Conservation (phyloP, 805 yeast genomes). For the Candida railenensis region DNA sequence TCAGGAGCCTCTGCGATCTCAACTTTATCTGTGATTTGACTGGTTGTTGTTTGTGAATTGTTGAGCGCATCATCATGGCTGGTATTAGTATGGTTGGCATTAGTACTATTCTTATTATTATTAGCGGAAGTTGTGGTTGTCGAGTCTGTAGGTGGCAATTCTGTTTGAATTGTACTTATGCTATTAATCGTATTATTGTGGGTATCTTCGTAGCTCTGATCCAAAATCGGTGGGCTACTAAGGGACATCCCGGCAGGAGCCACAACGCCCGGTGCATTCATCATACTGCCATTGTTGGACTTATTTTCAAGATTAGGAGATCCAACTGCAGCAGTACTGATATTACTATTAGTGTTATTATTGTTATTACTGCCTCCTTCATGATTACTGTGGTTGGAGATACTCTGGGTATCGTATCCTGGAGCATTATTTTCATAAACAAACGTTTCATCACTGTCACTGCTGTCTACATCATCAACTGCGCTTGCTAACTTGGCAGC, state of each 20-base stretch:
- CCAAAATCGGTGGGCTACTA: conserved; percentile 2
- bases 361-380: not conserved
- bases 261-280: conserved; percentile 10
- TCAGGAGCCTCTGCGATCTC: no score
- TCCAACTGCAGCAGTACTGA: not conserved
- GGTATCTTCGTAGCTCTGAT: conserved; percentile 9
- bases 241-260: not conserved
- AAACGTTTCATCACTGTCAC: conserved; percentile 92
- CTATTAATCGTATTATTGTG: not conserved
- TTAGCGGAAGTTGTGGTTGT: not conserved
- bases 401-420: conserved; percentile 1
- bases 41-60: no score
- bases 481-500: conserved; percentile 96
- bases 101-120: conserved; percentile 5
- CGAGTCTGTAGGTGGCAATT: not conserved
- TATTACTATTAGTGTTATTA: not conserved
- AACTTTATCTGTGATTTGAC: no score
- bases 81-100: conserved; percentile 6
- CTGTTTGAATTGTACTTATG: not conserved
- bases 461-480: conserved; percentile 81
- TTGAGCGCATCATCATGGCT: no score
- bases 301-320: not conserved
- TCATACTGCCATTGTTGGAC: conserved; percentile 2
- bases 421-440: conserved; percentile 68
- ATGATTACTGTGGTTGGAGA: conserved; percentile 3